These are phyloP conservation scores for Selenicereus undatus DNA, from an alignment of 148 eudicot genomes.

Conservation along the genomic window DNA sequence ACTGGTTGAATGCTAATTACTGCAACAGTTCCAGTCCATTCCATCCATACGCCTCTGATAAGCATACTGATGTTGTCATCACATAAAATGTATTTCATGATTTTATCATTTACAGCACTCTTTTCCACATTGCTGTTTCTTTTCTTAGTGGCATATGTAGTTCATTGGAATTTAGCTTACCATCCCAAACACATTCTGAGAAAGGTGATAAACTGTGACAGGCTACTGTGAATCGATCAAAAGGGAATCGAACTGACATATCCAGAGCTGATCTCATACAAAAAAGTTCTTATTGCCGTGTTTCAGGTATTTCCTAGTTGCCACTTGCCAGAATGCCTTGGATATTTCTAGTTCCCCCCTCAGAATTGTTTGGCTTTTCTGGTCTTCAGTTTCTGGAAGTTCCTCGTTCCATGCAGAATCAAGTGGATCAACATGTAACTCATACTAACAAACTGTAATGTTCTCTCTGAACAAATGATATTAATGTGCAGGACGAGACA, in stretches of 20 bases:
- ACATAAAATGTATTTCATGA: too few relatives aligned
- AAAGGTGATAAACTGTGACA: constrained; percentile 13
- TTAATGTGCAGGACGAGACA: constrained; percentile 71
- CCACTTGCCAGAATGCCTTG: background rate
- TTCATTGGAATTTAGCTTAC: background rate
- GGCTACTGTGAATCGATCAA: constrained; percentile 92
- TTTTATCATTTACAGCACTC: too few relatives aligned
- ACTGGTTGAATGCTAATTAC: too few relatives aligned
- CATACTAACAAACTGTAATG: background rate
- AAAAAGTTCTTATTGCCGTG: constrained; percentile 87
- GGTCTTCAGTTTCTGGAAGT: background rate
- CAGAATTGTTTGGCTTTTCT: too few relatives aligned
- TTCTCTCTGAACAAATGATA: background rate
- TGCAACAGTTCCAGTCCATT: too few relatives aligned
- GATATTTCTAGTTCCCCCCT: background rate
- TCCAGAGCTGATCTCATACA: constrained; percentile 75
- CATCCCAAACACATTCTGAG: background rate
- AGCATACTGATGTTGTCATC: too few relatives aligned
- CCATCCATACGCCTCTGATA: too few relatives aligned
- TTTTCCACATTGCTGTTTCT: too few relatives aligned
- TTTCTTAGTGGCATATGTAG: too few relatives aligned
- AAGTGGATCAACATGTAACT: background rate
- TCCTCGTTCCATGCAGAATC: background rate
- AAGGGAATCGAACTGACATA: constrained; percentile 86
- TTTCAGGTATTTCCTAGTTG: constrained; percentile 55